phyloP scores from a whole-genome alignment of 345 rosid species.

The Citrus cavaleriei region DNA sequence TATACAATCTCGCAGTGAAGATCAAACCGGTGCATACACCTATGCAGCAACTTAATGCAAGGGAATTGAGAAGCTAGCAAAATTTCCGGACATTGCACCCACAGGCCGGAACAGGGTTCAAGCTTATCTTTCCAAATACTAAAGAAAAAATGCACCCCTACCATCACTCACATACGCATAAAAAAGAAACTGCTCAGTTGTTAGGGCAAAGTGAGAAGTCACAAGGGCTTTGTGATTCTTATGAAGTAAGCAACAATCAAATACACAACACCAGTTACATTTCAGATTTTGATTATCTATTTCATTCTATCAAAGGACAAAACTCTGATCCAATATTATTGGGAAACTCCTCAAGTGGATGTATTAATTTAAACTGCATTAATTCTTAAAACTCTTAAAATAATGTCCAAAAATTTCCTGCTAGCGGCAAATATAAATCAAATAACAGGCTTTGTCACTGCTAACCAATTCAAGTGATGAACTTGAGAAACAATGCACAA shows the following conservation, averaged over 20 bases:
- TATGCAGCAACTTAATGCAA: no score
- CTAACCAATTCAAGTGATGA: neutral
- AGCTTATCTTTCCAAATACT: neutral
- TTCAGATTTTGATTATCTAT: neutral
- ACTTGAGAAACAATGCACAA: neutral
- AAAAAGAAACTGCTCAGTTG: neutral
- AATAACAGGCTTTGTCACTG: neutral
- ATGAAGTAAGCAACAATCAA: neutral
- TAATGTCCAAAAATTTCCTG: neutral
- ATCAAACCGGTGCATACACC: no score
- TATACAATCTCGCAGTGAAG: no score
- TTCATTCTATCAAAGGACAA: neutral
- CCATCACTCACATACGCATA: neutral
- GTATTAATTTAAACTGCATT: constrained; percentile 1
- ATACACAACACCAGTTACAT: neutral
- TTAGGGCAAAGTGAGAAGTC: neutral
- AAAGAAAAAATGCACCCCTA: neutral
- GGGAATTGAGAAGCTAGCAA: no score
- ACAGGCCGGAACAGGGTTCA: no score
- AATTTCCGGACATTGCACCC: no score
- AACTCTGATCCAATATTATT: neutral
- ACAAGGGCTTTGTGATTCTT: no score
- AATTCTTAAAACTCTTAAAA: neutral
- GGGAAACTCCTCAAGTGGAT: neutral
- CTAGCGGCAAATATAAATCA: neutral